phyloP scores from a whole-genome alignment of 495 filamentous ascomycete genomes.

The Astrothelium macrocarpum region DNA sequence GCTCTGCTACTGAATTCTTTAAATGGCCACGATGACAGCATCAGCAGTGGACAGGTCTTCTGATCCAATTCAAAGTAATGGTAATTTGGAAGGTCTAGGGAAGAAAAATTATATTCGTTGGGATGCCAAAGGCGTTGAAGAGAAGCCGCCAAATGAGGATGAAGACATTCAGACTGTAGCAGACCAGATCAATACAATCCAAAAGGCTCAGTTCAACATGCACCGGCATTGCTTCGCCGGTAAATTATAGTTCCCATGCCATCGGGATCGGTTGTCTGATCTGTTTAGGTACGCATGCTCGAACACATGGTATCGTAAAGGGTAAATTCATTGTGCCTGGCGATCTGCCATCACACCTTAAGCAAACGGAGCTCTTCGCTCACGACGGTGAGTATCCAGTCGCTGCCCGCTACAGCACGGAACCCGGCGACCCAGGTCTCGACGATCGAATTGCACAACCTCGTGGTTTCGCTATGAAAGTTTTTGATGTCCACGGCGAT shows the following conservation, averaged over 20 bases:
- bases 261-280: not conserved
- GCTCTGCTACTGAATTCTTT: not conserved
- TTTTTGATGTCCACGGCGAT: constrained; percentile 39
- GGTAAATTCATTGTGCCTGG: constrained; percentile 35
- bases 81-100: not conserved
- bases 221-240: constrained; percentile 35
- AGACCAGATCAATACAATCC: constrained; percentile 40
- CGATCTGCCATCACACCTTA: constrained; percentile 35
- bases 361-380: constrained; percentile 37
- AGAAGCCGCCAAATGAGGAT: constrained; percentile 33
- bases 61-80: not conserved
- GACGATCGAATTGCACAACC: constrained; percentile 35
- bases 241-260: not conserved
- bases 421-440: constrained; percentile 36
- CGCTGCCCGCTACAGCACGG: constrained; percentile 34
- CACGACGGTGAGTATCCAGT: constrained; percentile 33
- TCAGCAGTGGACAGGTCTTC: not conserved
- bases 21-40: constrained; percentile 1
- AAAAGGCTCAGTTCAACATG: constrained; percentile 39
- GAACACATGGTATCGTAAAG: constrained; percentile 40
- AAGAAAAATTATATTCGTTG: constrained; percentile 8
- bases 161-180: constrained; percentile 40
- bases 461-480: constrained; percentile 42
- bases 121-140: constrained; percentile 38
- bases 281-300: constrained; percentile 31